Evolutionary conservation across 306 rosid genomes (phyloP), one percentile per base, ranked within the genome.

Genomic region (Alnus rubra): DNA sequence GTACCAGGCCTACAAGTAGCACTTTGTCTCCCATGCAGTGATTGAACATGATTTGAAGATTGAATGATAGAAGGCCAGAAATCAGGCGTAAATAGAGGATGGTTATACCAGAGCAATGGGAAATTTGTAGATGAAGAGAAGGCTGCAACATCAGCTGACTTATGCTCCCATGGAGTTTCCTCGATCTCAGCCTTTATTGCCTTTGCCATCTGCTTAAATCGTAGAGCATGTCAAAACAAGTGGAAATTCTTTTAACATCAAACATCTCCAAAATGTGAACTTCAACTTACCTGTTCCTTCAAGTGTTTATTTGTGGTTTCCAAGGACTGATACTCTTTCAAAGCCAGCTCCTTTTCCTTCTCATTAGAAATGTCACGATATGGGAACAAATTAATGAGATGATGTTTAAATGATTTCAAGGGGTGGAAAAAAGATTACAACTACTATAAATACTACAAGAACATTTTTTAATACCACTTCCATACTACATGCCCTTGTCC

Each of bases 321-420:
- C 90, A 93, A 85, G 64, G 90, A 86, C 78, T 86, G 88, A 79
- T 85, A 91, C 84, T 91, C 93, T 75, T 89, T 85, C 86, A 90
- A 77, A 82, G 94, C 97, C 88, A 79, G 48, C 65, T 93, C 96
- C 89, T 88, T 91, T 85, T 90, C 91, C 99, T 96, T 84, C 75
- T 71, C 45, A 77, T 69, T 79, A 81, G 71, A 86, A 80, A 85
- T 77, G 78, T 63, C 84, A 86, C 60, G 62, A 84, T 63, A 81
- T 73, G 74, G 55, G 69, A 70, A 74, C 73, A 56, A 74, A 68
- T 77, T 62, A 78, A 69, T 42, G 52, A 48, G 30, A 4, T 30
- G 53, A 74, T 47, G 70, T 75, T 60, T 69, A n/a, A 64, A 73
- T 44, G 76, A 73, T 48, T 81, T 81, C 59, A 52, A 76, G 44